Percentiles rank a stretch among this genome's conserved stretches.
Conservation (phyloP, 148 eudicot species). For the Amaranthus cruentus region DNA sequence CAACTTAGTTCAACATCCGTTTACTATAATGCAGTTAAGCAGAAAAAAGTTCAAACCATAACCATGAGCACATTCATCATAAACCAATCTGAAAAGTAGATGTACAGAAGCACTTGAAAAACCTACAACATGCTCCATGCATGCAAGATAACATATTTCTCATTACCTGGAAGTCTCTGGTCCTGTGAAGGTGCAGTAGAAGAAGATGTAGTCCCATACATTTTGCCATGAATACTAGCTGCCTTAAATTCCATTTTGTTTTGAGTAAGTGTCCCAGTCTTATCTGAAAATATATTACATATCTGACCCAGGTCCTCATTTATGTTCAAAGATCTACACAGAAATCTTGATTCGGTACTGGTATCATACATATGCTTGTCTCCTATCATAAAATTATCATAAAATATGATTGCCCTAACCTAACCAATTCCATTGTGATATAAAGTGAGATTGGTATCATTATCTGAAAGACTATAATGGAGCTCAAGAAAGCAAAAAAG, state of each 20-base stretch:
- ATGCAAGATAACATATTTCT: slow-evolving; percentile 2
- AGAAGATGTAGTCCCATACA: slow-evolving; percentile 42
- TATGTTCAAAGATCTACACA: slow-evolving; percentile 94
- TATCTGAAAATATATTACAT: slow-evolving; percentile 85
- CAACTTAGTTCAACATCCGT: neutral
- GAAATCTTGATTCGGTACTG: slow-evolving; percentile 65
- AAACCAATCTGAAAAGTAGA: neutral
- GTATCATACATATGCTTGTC: slow-evolving; percentile 76
- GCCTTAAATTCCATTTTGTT: slow-evolving; percentile 90
- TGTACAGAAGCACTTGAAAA: neutral
- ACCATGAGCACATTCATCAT: too few relatives aligned
- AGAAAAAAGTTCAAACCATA: neutral
- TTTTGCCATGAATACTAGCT: slow-evolving; percentile 75
- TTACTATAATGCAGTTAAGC: neutral
- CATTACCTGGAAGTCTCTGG: slow-evolving; percentile 43
- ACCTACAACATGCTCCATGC: neutral
- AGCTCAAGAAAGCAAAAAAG: slow-evolving; percentile 85
- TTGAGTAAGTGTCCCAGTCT: slow-evolving; percentile 94
- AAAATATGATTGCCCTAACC: slow-evolving; percentile 93
- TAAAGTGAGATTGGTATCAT: slow-evolving; percentile 96
- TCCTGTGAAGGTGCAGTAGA: slow-evolving; percentile 28
- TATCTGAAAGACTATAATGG: slow-evolving; percentile 90
- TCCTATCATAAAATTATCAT: slow-evolving; percentile 68
- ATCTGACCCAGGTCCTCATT: slow-evolving; percentile 98
- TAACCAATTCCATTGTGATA: slow-evolving; percentile 94